These are phyloP conservation scores for Neltuma alba DNA, from an alignment of 306 rosid genomes.

Conservation along the genomic window DNA sequence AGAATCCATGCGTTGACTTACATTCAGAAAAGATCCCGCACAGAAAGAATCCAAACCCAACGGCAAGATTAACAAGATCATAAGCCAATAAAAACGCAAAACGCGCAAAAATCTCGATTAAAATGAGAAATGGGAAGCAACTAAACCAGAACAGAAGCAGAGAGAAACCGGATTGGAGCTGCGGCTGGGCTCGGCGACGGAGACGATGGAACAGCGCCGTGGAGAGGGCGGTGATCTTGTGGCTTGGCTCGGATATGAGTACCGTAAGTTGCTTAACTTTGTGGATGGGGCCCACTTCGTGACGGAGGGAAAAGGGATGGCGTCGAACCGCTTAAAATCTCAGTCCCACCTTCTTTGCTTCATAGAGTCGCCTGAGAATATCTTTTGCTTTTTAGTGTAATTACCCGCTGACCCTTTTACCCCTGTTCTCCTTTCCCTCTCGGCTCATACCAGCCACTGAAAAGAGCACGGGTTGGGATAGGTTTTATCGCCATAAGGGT, in stretches of 20 bases:
- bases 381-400: not conserved
- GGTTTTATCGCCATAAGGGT: not conserved
- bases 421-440: not conserved
- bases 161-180: not conserved
- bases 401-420: not conserved
- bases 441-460: not conserved
- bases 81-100: constrained; percentile 26
- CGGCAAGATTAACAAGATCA: not conserved
- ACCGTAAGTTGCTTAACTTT: not conserved
- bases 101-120: constrained; percentile 3
- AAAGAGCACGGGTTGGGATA: not conserved
- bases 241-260: not conserved
- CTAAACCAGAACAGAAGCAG: not conserved
- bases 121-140: not conserved
- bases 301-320: not conserved
- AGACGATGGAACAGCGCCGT: constrained; percentile 30
- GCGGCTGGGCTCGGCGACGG: not conserved
- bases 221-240: not conserved
- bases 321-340: constrained; percentile 31
- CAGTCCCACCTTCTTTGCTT: constrained; percentile 37
- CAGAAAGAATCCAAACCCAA: constrained; percentile 15
- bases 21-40: constrained; percentile 29
- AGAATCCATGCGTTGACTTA: constrained; percentile 19
- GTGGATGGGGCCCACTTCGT: not conserved
- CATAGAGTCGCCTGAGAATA: constrained; percentile 37